These are phyloP conservation scores for Alternaria dauci DNA, from an alignment of 2,329 filamentous ascomycete species.

Conservation along the genomic window DNA sequence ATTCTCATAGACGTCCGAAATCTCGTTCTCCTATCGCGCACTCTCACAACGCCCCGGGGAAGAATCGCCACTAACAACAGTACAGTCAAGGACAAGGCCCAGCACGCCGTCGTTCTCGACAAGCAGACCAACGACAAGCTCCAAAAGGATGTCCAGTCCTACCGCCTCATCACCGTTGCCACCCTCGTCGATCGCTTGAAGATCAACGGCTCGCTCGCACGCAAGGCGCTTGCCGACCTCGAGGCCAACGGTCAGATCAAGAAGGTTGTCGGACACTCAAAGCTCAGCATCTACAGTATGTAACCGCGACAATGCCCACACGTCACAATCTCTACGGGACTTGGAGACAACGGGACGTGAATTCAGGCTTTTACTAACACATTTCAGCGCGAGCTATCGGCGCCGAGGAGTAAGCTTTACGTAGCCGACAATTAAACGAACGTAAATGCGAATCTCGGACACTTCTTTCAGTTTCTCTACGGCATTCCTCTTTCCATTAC, in stretches of 20 bases:
- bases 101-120: slow-evolving; percentile 99
- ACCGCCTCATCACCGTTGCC: slow-evolving; percentile 98
- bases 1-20: slow-evolving; percentile 1
- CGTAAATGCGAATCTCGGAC: slow-evolving; percentile 37
- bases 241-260: slow-evolving; percentile 99
- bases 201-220: slow-evolving; percentile 98
- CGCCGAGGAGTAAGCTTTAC: slow-evolving; percentile 46
- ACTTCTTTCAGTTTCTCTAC: slow-evolving; percentile 43
- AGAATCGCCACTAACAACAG: slow-evolving; percentile 37
- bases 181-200: slow-evolving; percentile 99
- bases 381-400: slow-evolving; percentile 49
- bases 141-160: slow-evolving; percentile 99
- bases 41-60: slow-evolving; percentile 9
- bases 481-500: slow-evolving; percentile 48
- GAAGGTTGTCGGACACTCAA: slow-evolving; percentile 95
- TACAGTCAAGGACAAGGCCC: slow-evolving; percentile 99
- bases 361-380: slow-evolving; percentile 25
- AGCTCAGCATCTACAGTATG: slow-evolving; percentile 97
- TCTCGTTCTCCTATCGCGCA: slow-evolving; percentile 10
- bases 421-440: slow-evolving; percentile 28
- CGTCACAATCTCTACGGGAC: neutral
- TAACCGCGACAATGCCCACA: slow-evolving; percentile 35
- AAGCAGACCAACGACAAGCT: slow-evolving; percentile 98
- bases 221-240: slow-evolving; percentile 86
- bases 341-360: neutral